Percentiles rank a stretch among this genome's conserved stretches.
phyloP scores from a whole-genome alignment of 2,329 filamentous ascomycete genomes.

The Clarireedia hainanense region DNA sequence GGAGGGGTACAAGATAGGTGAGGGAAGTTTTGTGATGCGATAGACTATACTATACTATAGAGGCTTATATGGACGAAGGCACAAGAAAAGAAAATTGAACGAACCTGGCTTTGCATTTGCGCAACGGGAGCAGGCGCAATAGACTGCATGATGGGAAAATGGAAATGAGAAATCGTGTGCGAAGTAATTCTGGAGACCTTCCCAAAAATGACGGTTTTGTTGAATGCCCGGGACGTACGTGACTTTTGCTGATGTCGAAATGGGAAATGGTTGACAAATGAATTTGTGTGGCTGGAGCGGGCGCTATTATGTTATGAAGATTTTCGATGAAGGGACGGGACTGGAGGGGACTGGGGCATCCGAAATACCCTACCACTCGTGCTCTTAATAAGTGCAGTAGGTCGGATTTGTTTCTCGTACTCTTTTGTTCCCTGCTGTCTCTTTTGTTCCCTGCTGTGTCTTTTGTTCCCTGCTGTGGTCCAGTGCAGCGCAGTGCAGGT shows the following conservation, averaged over 20 bases:
- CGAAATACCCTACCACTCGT: too few relatives aligned
- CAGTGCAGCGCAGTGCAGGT: too few relatives aligned
- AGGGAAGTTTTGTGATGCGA: constrained; percentile 3
- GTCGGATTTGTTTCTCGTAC: too few relatives aligned
- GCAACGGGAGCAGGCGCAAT: constrained; percentile 27
- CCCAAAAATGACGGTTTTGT: not conserved
- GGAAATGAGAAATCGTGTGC: not conserved
- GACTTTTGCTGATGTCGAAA: not conserved
- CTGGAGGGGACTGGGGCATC: too few relatives aligned
- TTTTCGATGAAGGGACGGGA: too few relatives aligned
- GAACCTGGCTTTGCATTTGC: constrained; percentile 25
- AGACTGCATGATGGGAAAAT: constrained; percentile 22
- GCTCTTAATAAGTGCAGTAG: too few relatives aligned
- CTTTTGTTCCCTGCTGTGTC: too few relatives aligned
- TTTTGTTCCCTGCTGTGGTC: too few relatives aligned
- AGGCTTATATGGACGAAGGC: not conserved
- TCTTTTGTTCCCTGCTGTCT: too few relatives aligned
- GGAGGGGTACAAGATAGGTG: constrained; percentile 6
- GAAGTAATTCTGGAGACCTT: not conserved
- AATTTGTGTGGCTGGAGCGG: not conserved
- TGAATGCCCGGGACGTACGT: not conserved
- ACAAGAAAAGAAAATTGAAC: constrained; percentile 8
- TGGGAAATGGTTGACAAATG: not conserved
- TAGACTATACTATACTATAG: not conserved
- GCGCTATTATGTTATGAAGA: too few relatives aligned